Evolutionary conservation across 306 rosid species (phyloP).

Genomic region (Potentilla sterilis): DNA sequence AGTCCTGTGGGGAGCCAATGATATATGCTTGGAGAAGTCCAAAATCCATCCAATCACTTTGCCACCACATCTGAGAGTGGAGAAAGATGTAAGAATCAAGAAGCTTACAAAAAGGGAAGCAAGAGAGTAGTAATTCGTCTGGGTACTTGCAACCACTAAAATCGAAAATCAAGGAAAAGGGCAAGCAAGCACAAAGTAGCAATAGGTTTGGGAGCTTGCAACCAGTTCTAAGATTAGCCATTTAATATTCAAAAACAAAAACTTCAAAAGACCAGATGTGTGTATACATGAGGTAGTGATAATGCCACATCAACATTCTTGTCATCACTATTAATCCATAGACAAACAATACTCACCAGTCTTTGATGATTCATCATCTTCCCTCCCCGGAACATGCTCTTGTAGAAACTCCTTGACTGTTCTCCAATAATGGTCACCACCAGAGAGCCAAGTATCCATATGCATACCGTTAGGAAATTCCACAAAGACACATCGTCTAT

Average conservation of each 20-base stretch:
- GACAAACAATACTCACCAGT: slow-evolving; percentile 30
- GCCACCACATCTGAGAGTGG: slow-evolving; percentile 72
- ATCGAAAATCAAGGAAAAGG: slow-evolving; percentile 11
- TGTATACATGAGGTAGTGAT: background rate
- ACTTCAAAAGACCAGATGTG: background rate
- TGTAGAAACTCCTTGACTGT: slow-evolving; percentile 68
- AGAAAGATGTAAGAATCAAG: slow-evolving; percentile 29
- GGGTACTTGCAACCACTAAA: background rate
- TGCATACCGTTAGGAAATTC: slow-evolving; percentile 97
- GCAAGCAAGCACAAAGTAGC: background rate
- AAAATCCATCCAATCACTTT: slow-evolving; percentile 68
- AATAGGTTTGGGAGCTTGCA: background rate
- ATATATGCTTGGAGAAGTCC: slow-evolving; percentile 19
- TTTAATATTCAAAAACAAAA: background rate
- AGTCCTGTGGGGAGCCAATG: slow-evolving; percentile 49
- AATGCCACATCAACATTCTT: background rate
- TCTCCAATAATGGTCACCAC: slow-evolving; percentile 93
- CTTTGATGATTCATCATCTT: slow-evolving; percentile 49
- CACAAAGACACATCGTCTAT: slow-evolving; percentile 64
- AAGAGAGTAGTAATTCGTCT: background rate
- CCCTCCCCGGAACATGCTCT: slow-evolving; percentile 48
- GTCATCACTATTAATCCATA: background rate
- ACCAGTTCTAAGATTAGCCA: background rate
- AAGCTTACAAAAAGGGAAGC: slow-evolving; percentile 11
- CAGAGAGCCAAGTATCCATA: slow-evolving; percentile 95